phyloP scores from a whole-genome alignment of 495 filamentous ascomycete species.

The Trichoderma virens region DNA sequence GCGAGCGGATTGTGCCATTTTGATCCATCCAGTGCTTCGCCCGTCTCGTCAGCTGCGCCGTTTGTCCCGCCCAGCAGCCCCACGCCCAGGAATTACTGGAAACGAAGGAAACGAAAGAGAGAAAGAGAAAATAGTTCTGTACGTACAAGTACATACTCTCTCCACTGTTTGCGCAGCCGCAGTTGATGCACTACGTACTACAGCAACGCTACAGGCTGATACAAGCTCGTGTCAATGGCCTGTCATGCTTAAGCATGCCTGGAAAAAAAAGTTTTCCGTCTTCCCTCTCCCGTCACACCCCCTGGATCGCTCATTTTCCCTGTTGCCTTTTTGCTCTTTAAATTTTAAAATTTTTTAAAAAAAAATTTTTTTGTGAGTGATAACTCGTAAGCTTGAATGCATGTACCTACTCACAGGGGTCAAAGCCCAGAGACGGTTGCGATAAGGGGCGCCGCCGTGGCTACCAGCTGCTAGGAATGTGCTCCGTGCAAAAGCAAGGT shows the following conservation, averaged over 20 bases:
- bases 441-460: too few species aligned
- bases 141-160: too few species aligned
- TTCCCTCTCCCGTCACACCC: not conserved
- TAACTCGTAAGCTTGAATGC: too few species aligned
- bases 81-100: not conserved
- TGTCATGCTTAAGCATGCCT: not conserved
- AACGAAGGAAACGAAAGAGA: not conserved
- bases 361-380: not conserved
- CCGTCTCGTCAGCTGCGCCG: constrained; percentile 4
- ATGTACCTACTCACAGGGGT: too few species aligned
- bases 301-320: not conserved
- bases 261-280: not conserved
- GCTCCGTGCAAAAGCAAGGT: too few species aligned
- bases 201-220: not conserved
- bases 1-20: not conserved
- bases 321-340: not conserved
- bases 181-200: too few species aligned
- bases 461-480: too few species aligned
- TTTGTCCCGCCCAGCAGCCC: not conserved
- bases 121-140: too few species aligned
- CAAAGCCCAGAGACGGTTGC: too few species aligned
- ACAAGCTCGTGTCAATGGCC: not conserved
- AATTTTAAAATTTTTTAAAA: not conserved
- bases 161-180: too few species aligned
- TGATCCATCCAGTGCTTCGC: not conserved